Evolutionary conservation across 148 eudicot genomes (phyloP).

Genomic region (Amaranthus palmeri): DNA sequence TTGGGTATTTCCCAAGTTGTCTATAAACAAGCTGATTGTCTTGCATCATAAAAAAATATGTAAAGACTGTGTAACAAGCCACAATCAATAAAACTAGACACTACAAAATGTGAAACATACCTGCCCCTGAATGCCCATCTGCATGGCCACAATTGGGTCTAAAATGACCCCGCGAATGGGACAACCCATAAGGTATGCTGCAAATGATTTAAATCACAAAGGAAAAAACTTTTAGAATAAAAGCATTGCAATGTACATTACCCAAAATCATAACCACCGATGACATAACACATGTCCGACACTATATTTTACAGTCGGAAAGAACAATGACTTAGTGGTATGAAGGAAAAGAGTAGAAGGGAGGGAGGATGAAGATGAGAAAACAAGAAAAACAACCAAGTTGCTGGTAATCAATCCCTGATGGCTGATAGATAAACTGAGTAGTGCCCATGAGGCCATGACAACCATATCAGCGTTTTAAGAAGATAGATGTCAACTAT

Average conservation of each 20-base stretch:
- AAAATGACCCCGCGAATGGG: constrained; percentile 93
- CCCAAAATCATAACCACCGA: not conserved
- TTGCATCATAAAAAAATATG: not conserved
- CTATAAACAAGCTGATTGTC: not conserved
- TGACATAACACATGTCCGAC: not conserved
- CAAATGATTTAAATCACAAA: constrained; percentile 23
- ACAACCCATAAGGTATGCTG: constrained; percentile 99
- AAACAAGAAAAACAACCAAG: not conserved
- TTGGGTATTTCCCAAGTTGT: not conserved
- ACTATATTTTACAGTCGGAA: not conserved
- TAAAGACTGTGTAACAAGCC: not conserved
- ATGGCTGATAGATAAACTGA: not conserved
- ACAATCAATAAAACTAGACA: not conserved
- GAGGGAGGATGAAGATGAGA: not conserved
- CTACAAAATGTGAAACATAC: constrained; percentile 30
- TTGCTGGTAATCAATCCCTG: not conserved
- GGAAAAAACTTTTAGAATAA: constrained; percentile 4
- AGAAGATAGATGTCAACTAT: not conserved
- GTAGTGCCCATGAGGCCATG: no score
- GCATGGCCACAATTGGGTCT: constrained; percentile 90
- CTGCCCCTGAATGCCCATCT: constrained; percentile 99
- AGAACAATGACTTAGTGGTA: not conserved
- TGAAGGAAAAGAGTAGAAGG: not conserved
- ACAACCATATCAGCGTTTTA: no score
- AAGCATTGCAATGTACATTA: not conserved